These are phyloP conservation scores for Trichoderma atrobrunneum DNA, from an alignment of 2,329 filamentous ascomycete species.

Conservation along the genomic window DNA sequence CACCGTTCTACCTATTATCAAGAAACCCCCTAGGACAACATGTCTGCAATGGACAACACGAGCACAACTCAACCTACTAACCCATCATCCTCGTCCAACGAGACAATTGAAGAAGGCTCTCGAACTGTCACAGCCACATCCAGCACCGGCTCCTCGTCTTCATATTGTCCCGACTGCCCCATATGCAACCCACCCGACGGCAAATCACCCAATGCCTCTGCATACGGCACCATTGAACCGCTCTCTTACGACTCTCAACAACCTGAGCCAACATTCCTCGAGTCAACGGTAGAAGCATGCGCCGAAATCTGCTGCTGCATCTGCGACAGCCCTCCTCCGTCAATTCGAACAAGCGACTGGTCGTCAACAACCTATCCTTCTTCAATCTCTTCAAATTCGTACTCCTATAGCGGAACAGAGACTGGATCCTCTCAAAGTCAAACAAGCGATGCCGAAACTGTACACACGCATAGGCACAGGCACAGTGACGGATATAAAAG, in stretches of 20 bases:
- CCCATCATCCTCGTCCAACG: background rate
- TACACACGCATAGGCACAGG: background rate
- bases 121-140: background rate
- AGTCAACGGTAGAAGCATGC: background rate
- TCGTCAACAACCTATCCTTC: background rate
- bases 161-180: background rate
- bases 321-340: background rate
- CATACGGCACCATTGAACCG: background rate
- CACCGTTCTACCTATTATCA: background rate
- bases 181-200: background rate
- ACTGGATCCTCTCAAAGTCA: background rate
- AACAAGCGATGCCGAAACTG: background rate
- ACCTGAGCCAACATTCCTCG: background rate
- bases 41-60: background rate
- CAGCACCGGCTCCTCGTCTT: background rate
- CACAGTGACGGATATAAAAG: background rate
- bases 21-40: background rate
- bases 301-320: background rate
- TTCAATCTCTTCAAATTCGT: background rate
- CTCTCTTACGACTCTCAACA: background rate
- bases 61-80: background rate
- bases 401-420: background rate
- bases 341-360: background rate
- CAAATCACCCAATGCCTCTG: background rate
- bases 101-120: background rate